Evolutionary conservation across 2,329 filamentous ascomycete species (phyloP), one percentile per base, ranked within the genome.

Genomic region (Pseudogymnoascus sp.): DNA sequence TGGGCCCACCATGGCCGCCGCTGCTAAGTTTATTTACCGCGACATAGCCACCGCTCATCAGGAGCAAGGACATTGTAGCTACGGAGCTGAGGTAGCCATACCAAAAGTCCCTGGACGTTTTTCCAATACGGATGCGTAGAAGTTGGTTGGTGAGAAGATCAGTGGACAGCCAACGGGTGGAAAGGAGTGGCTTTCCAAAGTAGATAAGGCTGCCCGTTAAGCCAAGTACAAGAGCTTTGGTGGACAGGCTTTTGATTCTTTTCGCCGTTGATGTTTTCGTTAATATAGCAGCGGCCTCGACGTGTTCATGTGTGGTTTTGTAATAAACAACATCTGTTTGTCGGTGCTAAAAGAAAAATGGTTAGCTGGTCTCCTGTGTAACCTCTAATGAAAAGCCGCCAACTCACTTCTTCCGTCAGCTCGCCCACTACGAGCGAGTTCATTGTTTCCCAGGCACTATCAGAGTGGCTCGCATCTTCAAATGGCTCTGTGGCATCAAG

Each of bases 1-100:
- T 75, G 82, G 73, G 77, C 75, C 1, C 82, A 73, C 10, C 67
- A 66, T 38, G 71, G 71, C 74, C 2, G 71, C 70, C 60, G 12
- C 35, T 14, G 35, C 35, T 37, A 5, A 37, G 35, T 37, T 37
- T 37, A 37, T 37, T 37, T 6, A 4, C 35, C 11, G 35, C 35
- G 35, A 37, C 11, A 14, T 37, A 37, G 35, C 35, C 35, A 37
- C 11, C 35, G 12, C 35, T 37, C 35, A 2, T 37, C 35, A 37
- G 11, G 11, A 37, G 35, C 35, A 37, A 12, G 11, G 35, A 37
- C 14, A 6, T 37, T 37, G 35, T 37, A 14, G 35, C 35, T 37
- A 37, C 12, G 35, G 35, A 37, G 12, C 35, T 37, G 35, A 37
- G 35, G 35, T 37, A 37, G 35, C 35, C 35, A 37, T 37, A 37